Base-by-base conservation (phyloP, 2,329 filamentous ascomycete genomes). In the Exophiala bonariae region DNA sequence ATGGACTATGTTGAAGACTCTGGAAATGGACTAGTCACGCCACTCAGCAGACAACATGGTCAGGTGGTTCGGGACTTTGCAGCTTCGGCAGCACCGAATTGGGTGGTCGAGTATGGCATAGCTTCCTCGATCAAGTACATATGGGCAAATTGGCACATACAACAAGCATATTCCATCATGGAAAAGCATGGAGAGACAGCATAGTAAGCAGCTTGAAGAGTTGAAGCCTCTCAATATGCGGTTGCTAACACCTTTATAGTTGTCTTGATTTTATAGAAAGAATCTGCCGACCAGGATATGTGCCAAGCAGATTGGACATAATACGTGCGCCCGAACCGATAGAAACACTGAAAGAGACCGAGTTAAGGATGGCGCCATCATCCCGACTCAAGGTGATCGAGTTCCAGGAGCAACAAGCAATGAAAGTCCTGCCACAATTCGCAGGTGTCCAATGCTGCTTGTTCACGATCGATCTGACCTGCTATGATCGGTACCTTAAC, bases 391-490 rank as follows among this genome's bases (percentile, higher is more conserved):
- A 44, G 10, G 30, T 55, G 10, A 31, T 49, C 17, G 52, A 55
- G 26, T 22, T 52, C 41, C 26, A 41, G 11, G 47, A 52, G 23
- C 31, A 41, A 22, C 34, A 44, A 6, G 33, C 37, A 3, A 32
- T 43, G 36, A 44, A 47, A 16, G 44, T 55, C 31, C 40, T 55
- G 17, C 42, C 47, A 39, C 52, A 52, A 20, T 52, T 52, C 31
- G 52, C 49, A 11, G 49, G 46, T 20, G 36, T 52, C 20, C 40
- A 52, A 5, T 50, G 46, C 38, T 52, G 49, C 32, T 32, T 55
- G 14, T 52, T 55, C 34, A 26, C 44, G 19, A 42, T 55, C 34
- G 52, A 55, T 28, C 44, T 52, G 20, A 52, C 49, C n/a, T 45
- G 44, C 39, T 55, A 55, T 17, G 48, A 55, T 33, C 40, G 43